These are phyloP conservation scores for Mallotus nudiflorus DNA, from an alignment of 345 rosid species.

Conservation along the genomic window DNA sequence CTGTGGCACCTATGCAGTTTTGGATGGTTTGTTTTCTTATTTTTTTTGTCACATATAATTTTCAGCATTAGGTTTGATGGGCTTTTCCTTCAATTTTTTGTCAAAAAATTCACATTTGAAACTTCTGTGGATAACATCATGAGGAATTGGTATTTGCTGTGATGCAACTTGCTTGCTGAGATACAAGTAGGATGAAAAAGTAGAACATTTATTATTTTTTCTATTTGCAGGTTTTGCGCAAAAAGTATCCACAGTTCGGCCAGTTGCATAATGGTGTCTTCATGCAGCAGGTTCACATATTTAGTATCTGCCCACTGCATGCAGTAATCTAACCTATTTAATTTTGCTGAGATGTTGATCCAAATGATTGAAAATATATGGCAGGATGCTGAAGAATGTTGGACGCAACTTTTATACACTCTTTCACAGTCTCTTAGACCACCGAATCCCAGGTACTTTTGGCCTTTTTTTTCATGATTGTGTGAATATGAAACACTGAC, in stretches of 20 bases:
- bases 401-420: slow-evolving; percentile 91
- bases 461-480: slow-evolving; percentile 4
- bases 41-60: slow-evolving; percentile 8
- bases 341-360: slow-evolving; percentile 12
- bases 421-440: slow-evolving; percentile 86
- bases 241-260: slow-evolving; percentile 92
- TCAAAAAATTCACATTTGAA: neutral
- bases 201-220: neutral
- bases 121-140: neutral
- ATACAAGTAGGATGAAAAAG: neutral
- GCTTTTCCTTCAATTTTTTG: neutral
- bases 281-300: slow-evolving; percentile 84
- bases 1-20: slow-evolving; percentile 94
- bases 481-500: slow-evolving; percentile 3
- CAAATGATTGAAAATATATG: slow-evolving; percentile 14
- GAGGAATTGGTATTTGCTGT: neutral
- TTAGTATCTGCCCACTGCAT: neutral
- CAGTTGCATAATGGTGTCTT: slow-evolving; percentile 86
- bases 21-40: slow-evolving; percentile 72
- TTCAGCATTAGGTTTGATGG: neutral
- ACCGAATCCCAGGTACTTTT: slow-evolving; percentile 50
- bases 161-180: slow-evolving; percentile 1
- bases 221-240: slow-evolving; percentile 68
- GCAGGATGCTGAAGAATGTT: slow-evolving; percentile 99
- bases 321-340: slow-evolving; percentile 1